Conservation (phyloP, 768 basidiomycete species). For the Chiua virens region DNA sequence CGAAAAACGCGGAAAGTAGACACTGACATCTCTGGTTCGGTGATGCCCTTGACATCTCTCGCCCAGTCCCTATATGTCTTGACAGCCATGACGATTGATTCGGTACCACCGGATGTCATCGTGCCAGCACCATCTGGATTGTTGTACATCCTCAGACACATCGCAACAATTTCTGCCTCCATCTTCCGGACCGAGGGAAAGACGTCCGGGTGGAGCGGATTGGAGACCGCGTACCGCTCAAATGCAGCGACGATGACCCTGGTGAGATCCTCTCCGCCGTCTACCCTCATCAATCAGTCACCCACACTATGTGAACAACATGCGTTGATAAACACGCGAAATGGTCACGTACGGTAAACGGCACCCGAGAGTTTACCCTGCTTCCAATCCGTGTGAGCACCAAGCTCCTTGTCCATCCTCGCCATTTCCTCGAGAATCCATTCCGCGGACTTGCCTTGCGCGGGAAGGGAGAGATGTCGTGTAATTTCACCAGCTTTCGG, state of each 20-base stretch:
- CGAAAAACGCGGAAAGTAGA: neutral
- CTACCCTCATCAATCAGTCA: constrained; percentile 36
- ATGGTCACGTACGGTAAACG: constrained; percentile 69
- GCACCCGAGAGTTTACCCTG: constrained; percentile 80
- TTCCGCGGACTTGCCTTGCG: constrained; percentile 59
- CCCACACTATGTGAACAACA: neutral
- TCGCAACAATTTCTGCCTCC: constrained; percentile 93
- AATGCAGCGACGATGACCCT: constrained; percentile 80
- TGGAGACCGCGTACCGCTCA: constrained; percentile 78
- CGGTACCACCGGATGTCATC: constrained; percentile 95
- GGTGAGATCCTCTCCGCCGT: constrained; percentile 81
- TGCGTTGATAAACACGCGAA: neutral
- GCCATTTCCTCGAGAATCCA: constrained; percentile 82
- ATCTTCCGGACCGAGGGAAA: constrained; percentile 94
- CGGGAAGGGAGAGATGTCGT: constrained; percentile 66
- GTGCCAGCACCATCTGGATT: constrained; percentile 84
- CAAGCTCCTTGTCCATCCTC: constrained; percentile 67
- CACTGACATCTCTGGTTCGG: constrained; percentile 86
- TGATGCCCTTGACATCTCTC: constrained; percentile 78
- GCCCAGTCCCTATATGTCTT: constrained; percentile 97
- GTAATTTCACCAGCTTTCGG: constrained; percentile 61
- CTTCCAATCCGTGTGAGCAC: constrained; percentile 52
- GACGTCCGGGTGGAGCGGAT: constrained; percentile 90
- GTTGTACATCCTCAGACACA: constrained; percentile 84
- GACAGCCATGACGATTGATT: constrained; percentile 93